A percentile compares a stretch with the other conserved stretches of the same genome.
Evolutionary conservation across 2,329 filamentous ascomycete species (phyloP).

Genomic region (Amauroascus verrucosus): DNA sequence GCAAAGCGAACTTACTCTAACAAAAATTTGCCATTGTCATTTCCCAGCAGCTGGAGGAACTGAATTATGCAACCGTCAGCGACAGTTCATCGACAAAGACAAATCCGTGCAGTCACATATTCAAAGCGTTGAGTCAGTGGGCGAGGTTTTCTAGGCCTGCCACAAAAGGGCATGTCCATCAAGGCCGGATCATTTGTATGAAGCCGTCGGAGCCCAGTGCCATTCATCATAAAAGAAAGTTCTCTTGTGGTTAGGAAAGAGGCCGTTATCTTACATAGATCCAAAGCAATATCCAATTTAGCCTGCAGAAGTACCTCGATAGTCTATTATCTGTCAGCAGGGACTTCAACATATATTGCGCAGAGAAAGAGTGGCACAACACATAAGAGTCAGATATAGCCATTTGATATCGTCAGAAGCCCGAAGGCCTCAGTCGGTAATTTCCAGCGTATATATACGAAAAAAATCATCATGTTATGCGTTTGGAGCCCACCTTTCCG

Average conservation of each 20-base stretch:
- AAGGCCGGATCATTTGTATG: constrained; percentile 46
- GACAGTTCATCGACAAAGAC: not conserved
- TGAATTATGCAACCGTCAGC: not conserved
- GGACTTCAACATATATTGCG: not conserved
- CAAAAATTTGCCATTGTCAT: constrained; percentile 1
- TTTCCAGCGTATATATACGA: constrained; percentile 66
- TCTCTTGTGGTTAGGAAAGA: constrained; percentile 15
- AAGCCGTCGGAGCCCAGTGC: constrained; percentile 92
- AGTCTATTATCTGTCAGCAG: not conserved
- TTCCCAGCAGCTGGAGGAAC: not conserved
- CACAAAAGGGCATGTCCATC: constrained; percentile 82
- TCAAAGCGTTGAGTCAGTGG: constrained; percentile 59
- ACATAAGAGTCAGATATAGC: constrained; percentile 34
- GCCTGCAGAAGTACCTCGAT: not conserved
- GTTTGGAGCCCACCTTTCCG: not conserved
- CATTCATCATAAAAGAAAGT: constrained; percentile 60
- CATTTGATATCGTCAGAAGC: constrained; percentile 69
- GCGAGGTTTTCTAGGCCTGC: constrained; percentile 99
- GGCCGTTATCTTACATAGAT: constrained; percentile 7
- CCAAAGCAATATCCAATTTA: not conserved
- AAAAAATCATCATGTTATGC: constrained; percentile 19
- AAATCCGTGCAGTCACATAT: not conserved
- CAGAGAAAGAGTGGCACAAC: not conserved
- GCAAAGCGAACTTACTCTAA: constrained; percentile 6
- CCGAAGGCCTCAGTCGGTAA: constrained; percentile 77